Percentiles rank a stretch among this genome's conserved stretches.
These are phyloP conservation scores for Coprinopsis cinerea DNA, from an alignment of 768 basidiomycete species.

Conservation along the genomic window DNA sequence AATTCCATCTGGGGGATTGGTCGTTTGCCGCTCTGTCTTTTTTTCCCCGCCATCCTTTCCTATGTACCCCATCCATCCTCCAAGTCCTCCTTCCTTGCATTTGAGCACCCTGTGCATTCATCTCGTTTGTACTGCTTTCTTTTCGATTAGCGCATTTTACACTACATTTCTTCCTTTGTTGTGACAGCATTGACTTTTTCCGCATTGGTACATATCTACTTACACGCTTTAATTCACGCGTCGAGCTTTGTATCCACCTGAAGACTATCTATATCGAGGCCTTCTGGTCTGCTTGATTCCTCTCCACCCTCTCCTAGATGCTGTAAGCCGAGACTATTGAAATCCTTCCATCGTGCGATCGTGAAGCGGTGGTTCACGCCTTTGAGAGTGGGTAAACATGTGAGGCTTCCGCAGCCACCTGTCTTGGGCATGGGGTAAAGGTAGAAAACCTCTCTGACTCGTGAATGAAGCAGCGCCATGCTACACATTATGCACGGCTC, in stretches of 20 bases:
- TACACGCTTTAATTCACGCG: slow-evolving; percentile 25
- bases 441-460: slow-evolving; percentile 84
- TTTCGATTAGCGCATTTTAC: too few species aligned
- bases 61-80: too few species aligned
- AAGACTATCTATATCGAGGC: slow-evolving; percentile 14
- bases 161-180: too few species aligned
- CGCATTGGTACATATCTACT: too few species aligned
- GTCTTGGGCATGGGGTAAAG: slow-evolving; percentile 68
- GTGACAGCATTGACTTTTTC: too few species aligned
- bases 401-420: slow-evolving; percentile 79
- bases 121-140: too few species aligned
- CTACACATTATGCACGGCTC: slow-evolving; percentile 98
- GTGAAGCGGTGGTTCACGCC: slow-evolving; percentile 88
- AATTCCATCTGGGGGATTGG: too few species aligned
- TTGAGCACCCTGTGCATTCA: too few species aligned
- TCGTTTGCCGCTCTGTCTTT: too few species aligned
- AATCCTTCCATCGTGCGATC: slow-evolving; percentile 59
- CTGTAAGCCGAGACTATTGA: neutral
- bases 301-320: neutral
- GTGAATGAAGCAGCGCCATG: slow-evolving; percentile 92
- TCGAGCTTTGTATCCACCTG: slow-evolving; percentile 30
- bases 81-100: too few species aligned
- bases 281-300: neutral
- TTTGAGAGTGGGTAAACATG: slow-evolving; percentile 72
- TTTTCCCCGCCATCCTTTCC: too few species aligned